phyloP scores from a whole-genome alignment of 2,329 filamentous ascomycete species.

The Pseudogymnoascus sp. region DNA sequence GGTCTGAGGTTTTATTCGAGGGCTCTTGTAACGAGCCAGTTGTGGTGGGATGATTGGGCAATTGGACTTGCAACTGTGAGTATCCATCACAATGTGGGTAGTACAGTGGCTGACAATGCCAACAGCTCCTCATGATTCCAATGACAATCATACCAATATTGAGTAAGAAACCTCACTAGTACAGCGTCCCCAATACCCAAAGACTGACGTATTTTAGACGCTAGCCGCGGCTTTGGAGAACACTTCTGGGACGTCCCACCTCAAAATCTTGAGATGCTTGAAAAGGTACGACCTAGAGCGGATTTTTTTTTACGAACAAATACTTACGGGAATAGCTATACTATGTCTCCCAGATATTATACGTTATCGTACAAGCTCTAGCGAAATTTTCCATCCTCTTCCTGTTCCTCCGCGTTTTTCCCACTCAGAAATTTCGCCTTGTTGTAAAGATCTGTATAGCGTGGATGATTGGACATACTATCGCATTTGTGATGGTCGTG shows the following conservation, averaged over 20 bases:
- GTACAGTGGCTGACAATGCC: not conserved
- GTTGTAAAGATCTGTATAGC: conserved; percentile 8
- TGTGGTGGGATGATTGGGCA: conserved; percentile 19
- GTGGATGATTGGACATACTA: conserved; percentile 9
- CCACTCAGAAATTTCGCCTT: not conserved
- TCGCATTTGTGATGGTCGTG: conserved; percentile 12
- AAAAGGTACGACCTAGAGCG: not conserved
- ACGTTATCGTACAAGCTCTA: not conserved
- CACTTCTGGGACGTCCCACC: conserved; percentile 8
- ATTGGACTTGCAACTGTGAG: conserved; percentile 14
- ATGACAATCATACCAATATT: conserved; percentile 14
- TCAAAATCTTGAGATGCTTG: not conserved
- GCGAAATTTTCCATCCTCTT: conserved; percentile 10
- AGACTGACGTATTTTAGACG: not conserved
- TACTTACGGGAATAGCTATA: conserved; percentile 2
- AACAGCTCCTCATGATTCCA: conserved; percentile 16
- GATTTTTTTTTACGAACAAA: not conserved
- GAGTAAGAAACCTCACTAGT: conserved; percentile 11
- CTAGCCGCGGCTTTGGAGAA: not conserved
- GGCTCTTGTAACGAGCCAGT: conserved; percentile 9
- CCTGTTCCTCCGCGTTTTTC: conserved; percentile 9
- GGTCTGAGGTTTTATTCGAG: conserved; percentile 17
- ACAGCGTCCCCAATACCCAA: not conserved
- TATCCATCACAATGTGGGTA: not conserved
- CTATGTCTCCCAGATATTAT: conserved; percentile 7